Base-by-base conservation (phyloP, 2,329 filamentous ascomycete species). In the Alternaria triticina region DNA sequence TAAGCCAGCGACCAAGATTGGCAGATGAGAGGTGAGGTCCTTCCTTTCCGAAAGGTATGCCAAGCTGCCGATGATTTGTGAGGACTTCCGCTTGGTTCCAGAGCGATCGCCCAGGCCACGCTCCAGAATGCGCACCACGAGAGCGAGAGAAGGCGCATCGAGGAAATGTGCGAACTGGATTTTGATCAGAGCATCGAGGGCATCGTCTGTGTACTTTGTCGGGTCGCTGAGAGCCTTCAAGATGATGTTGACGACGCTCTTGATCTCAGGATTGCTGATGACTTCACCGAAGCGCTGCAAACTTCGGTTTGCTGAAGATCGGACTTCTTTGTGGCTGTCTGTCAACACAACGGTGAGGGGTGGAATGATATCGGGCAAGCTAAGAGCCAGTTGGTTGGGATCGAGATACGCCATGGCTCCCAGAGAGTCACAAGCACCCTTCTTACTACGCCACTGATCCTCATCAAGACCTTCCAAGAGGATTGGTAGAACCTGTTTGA, bases 361-460 rank as follows among this genome's bases (percentile, higher is more conserved):
- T 25, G 96, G 96, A 70, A 99, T 99, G 71, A 99, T 99, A 60
- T 97, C 94, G 3, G 96, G 96, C 73, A 99, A 83, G 78, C 94
- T 98, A 71, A 91, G 87, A 1, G 96, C 94, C 17, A 99, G 87
- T 79, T 99, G 96, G 69, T 97, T 92, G 8, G 96, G 95, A 78
- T 98, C 96, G 30, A 99, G 88, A 78, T 99, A 99, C 6, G 96
- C 96, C 96, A 99, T 99, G 66, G 96, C 96, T 78, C 96, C 96
- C 13, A 99, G 87, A 25, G 97, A 90, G 77, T 99, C 96, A 77
- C 96, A 99, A 57, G 96, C 96, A 71, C 96, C 96, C 83, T 97
- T 97, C 82, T 99, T 98, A 83, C 94, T 98, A 75, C 96, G 91
- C 96, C 96, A 99, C 79, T 98, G 95, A 57, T 92, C 89, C 68